Base-by-base conservation (phyloP, 805 yeast species). In the Saccharomycopsis capsularis region DNA sequence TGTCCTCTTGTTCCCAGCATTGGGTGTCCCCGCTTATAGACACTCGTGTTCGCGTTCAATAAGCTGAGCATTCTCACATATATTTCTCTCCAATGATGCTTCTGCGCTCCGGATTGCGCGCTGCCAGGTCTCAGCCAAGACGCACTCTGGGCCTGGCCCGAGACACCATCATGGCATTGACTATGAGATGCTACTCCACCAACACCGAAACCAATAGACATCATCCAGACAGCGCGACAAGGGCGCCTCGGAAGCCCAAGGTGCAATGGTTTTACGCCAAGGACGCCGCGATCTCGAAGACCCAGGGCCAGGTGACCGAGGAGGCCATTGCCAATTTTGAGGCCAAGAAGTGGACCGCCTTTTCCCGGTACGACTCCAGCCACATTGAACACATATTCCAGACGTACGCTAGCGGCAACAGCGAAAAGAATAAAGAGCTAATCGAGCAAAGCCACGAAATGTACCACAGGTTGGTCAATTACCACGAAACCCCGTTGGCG, bases 231-330 rank as follows among this genome's bases (percentile, higher is more conserved):
- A n/a, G 13, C 13, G 11, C 32, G 32, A 29, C 13, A 29, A 29
- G 32, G 13, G 13, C 19, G 38, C 38, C 38, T 7, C 41, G 27
- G 21, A 32, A 34, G 22, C 35, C 36, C 6, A 43, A 35, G 11
- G 3, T 43, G 16, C 59, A 72, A 53, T 89, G 97, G 97, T 88
- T 78, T 61, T 83, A 87, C 58, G 91, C 95, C 2, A 81, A 88
- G 0, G 96, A 87, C 60, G 63, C 79, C 4, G 95, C 96, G 1
- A 62, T 69, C 11, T 1, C 68, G 61, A 21, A 76, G 80, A 64
- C n/a, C 0, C 67, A 62, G 16, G 76, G 81, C 64, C 64, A 59
- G 30, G 78, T 79, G 36, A 62, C 64, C 0, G 67, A 69, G 39
- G 63, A 68, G 2, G 79, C 95, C 0, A 62, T 39, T 4, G 23